Percentiles rank a stretch among this genome's conserved stretches.
These are phyloP conservation scores for Pythium dissimile DNA, from an alignment of 352 stramenopile genomes.

Conservation along the genomic window DNA sequence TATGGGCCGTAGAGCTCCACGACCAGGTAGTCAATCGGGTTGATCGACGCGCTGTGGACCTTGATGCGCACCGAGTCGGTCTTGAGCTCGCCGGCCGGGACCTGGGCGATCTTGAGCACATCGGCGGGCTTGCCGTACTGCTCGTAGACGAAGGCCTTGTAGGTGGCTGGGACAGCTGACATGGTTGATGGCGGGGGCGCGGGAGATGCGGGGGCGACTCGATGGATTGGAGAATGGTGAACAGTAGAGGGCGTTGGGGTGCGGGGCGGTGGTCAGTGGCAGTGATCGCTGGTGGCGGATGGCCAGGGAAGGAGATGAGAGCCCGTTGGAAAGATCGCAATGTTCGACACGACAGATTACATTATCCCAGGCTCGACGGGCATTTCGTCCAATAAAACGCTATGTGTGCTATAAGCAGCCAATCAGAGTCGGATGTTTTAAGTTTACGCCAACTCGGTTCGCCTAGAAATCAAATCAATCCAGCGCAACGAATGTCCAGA, in stretches of 20 bases:
- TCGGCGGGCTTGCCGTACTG: conserved; percentile 9
- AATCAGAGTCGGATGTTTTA: no score
- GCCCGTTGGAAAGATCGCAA: no score
- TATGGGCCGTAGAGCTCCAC: conserved; percentile 7
- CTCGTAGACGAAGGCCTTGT: conserved; percentile 20
- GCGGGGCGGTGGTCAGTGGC: no score
- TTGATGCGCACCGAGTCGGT: conserved; percentile 13
- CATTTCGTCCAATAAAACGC: no score
- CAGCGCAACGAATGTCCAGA: no score
- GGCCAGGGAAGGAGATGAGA: no score
- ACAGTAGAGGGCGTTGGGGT: background rate
- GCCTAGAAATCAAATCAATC: no score
- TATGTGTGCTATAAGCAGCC: no score
- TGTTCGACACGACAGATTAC: no score
- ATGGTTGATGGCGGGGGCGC: background rate
- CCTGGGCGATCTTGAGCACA: conserved; percentile 14
- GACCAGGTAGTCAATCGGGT: conserved; percentile 16
- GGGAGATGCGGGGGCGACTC: background rate
- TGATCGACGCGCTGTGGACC: conserved; percentile 17
- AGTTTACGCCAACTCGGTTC: no score
- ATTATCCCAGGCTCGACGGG: no score
- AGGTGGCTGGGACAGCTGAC: conserved; percentile 11
- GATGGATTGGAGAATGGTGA: background rate
- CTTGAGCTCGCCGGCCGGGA: background rate
- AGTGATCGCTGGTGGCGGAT: no score